phyloP scores from a whole-genome alignment of 768 basidiomycete species.

The Russula compacta region DNA sequence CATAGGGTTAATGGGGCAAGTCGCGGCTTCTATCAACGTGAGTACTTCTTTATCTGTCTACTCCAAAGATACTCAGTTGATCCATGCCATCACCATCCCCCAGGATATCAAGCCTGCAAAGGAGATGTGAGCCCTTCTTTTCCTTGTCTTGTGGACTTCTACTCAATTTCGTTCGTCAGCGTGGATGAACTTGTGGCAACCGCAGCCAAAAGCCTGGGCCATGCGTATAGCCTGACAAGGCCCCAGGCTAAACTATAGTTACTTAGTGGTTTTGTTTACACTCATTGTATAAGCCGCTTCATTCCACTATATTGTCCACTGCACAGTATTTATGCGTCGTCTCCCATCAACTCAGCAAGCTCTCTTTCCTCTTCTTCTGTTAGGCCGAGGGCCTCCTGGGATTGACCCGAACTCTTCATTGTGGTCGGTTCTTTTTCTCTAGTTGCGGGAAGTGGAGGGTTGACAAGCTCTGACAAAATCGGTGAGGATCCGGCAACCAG shows the following conservation, averaged over 20 bases:
- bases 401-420: background rate
- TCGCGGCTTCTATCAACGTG: slow-evolving; percentile 58
- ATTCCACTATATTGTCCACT: background rate
- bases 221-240: slow-evolving; percentile 34
- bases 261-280: background rate
- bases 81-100: background rate
- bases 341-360: slow-evolving; percentile 67
- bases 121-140: slow-evolving; percentile 51
- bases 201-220: slow-evolving; percentile 49
- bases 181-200: slow-evolving; percentile 75
- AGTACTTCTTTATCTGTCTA: background rate
- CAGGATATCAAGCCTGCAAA: slow-evolving; percentile 80
- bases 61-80: slow-evolving; percentile 4
- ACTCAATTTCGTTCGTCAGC: slow-evolving; percentile 30
- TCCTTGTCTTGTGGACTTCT: slow-evolving; percentile 3
- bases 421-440: background rate
- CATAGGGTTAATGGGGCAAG: slow-evolving; percentile 70
- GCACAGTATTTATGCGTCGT: slow-evolving; percentile 11
- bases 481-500: background rate
- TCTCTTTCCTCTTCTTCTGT: slow-evolving; percentile 89
- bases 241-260: slow-evolving; percentile 44
- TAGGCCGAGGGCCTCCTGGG: slow-evolving; percentile 30
- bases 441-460: background rate
- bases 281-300: background rate
- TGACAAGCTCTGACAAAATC: slow-evolving; percentile 1